Evolutionary conservation across 495 filamentous ascomycete species (phyloP), one percentile per base, ranked within the genome.

Genomic region (Baudoinia panamericana): DNA sequence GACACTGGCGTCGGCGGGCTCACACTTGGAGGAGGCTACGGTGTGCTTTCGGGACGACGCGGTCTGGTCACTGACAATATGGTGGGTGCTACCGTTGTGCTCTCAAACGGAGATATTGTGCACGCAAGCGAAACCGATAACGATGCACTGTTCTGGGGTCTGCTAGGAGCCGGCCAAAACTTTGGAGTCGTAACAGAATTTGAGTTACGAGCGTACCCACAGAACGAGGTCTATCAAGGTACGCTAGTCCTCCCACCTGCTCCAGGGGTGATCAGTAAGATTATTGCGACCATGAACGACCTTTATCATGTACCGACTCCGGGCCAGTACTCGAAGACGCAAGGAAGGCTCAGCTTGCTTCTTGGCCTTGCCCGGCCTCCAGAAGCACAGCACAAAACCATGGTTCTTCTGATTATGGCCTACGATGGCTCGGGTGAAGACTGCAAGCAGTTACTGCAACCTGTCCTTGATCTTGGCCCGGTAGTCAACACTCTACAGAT

Each of bases 1-100:
- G 64, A 72, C 41, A 72, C 68, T 17, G 73, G 75, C 20, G 64
- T 77, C 17, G 72, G 71, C 2, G 74, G 75, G 4, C 51, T 75
- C 19, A 74, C 70, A 0, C 57, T 78, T 1, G 71, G 72, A 4
- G 72, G 72, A 0, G 72, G 74, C 3, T 69, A 72, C 46, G 72
- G 72, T 18, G 67, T 62, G 56, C 56, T 76, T 7, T 61, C 58
- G 31, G 65, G 65, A 1, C 43, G 56, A 21, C 56, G 72, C 42
- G 73, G 72, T 10, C 58, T 73, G 9, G 62, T 60, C 0, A 65
- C 72, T 43, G 72, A 75, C 56, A 68, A 66, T 43, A 60, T 75
- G 0, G 45, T 73, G 7, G 57, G 58, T 5, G 64, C 59, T 9
- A 49, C 60, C 15, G 59, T 75, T 6, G 70, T 74, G 1, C 59